Conservation (phyloP, 352 stramenopile species). For the Phytopythium mirpurense region DNA sequence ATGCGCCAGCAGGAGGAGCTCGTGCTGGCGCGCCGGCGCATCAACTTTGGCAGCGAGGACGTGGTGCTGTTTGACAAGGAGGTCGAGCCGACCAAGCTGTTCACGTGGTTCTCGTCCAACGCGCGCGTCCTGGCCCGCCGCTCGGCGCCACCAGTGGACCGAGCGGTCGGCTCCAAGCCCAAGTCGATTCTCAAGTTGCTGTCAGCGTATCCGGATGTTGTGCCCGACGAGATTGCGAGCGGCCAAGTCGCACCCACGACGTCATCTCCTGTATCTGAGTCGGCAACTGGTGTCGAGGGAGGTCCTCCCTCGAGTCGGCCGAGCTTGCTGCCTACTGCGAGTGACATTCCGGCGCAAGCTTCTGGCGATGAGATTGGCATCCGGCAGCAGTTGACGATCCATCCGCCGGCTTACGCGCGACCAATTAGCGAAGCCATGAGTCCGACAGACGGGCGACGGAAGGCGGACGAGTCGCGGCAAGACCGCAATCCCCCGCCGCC, state of each 20-base stretch:
- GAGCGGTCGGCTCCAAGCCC: neutral
- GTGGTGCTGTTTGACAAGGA: slow-evolving; percentile 31
- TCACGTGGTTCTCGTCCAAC: slow-evolving; percentile 4
- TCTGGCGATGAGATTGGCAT: neutral
- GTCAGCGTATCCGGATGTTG: slow-evolving; percentile 2
- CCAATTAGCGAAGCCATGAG: slow-evolving; percentile 5
- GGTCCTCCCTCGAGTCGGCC: neutral
- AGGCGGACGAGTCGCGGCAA: neutral
- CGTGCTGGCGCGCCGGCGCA: slow-evolving; percentile 24
- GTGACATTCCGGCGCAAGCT: neutral
- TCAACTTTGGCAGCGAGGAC: slow-evolving; percentile 18
- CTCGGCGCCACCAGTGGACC: neutral
- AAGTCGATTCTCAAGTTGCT: slow-evolving; percentile 5
- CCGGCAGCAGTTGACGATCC: neutral
- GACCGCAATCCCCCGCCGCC: neutral
- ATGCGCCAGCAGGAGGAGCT: slow-evolving; percentile 14
- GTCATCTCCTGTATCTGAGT: neutral
- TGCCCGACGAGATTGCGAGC: neutral
- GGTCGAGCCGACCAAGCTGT: slow-evolving; percentile 29
- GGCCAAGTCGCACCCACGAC: neutral
- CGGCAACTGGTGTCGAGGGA: neutral
- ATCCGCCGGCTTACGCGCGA: neutral
- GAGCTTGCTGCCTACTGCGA: neutral
- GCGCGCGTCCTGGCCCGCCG: neutral
- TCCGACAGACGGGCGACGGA: slow-evolving; percentile 2